Evolutionary conservation across 1,139 yeast species (phyloP).

Genomic region (Hyphopichia wangnamkhiaoensis): DNA sequence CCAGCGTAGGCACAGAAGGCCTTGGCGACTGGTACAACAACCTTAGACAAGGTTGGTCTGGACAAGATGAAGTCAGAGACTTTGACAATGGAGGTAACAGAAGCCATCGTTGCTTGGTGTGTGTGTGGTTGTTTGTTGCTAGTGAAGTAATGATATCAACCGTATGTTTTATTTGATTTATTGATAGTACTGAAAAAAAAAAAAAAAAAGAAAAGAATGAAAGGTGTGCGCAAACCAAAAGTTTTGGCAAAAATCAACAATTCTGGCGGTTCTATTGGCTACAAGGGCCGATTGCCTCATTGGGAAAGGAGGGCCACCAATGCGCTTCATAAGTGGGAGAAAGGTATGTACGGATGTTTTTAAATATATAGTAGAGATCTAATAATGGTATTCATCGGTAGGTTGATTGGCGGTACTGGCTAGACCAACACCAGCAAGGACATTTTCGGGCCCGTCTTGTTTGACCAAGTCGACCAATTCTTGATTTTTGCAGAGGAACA

Average conservation of each 20-base stretch:
- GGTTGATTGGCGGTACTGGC: constrained; percentile 48
- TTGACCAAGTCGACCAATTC: constrained; percentile 46
- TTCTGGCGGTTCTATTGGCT: constrained; percentile 23
- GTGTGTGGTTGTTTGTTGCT: background rate
- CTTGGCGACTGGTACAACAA: constrained; percentile 79
- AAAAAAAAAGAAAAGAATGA: too few relatives aligned
- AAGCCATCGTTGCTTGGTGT: constrained; percentile 52
- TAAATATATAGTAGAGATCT: constrained; percentile 7
- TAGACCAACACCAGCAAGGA: constrained; percentile 65
- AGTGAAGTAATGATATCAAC: too few relatives aligned
- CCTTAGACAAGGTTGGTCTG: constrained; percentile 73
- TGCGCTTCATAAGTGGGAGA: background rate
- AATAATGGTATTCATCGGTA: constrained; percentile 41
- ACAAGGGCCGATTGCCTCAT: constrained; percentile 21
- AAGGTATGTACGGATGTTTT: background rate
- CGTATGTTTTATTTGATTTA: constrained; percentile 2
- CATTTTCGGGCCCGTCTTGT: constrained; percentile 41
- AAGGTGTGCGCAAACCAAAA: constrained; percentile 13
- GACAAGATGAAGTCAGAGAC: constrained; percentile 78
- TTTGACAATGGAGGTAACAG: constrained; percentile 81
- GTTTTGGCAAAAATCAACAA: constrained; percentile 15
- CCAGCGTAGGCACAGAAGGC: constrained; percentile 76
- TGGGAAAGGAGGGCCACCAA: constrained; percentile 13
- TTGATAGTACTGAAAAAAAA: constrained; percentile 3
- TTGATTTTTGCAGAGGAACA: constrained; percentile 71